A percentile compares a stretch with the other conserved stretches of the same genome.
Conservation (phyloP, 768 basidiomycete genomes). For the Mycena alexandri region DNA sequence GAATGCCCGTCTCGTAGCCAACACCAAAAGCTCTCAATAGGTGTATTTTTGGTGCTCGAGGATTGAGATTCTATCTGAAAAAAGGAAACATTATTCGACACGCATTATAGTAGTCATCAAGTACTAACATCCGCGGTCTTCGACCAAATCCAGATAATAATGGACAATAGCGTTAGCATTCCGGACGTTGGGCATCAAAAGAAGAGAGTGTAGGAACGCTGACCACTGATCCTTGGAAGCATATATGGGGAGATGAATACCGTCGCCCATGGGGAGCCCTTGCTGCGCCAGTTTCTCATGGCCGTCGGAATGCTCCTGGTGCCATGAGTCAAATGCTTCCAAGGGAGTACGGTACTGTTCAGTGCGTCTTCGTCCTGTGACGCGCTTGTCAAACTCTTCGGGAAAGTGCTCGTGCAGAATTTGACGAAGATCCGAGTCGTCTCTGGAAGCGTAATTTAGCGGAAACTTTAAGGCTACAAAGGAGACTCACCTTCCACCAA, state of each 20-base stretch:
- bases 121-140: neutral
- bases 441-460: too few species aligned
- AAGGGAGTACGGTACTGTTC: conserved; percentile 17
- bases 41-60: conserved; percentile 17
- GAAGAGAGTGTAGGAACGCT: neutral
- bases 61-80: neutral
- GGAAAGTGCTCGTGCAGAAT: neutral
- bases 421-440: too few species aligned
- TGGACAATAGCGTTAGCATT: neutral
- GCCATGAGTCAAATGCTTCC: neutral
- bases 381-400: neutral
- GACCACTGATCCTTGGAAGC: conserved; percentile 2
- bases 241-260: conserved; percentile 13
- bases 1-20: neutral
- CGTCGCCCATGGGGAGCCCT: neutral
- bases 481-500: too few species aligned
- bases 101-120: neutral
- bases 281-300: conserved; percentile 1
- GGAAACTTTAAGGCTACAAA: too few species aligned
- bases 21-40: conserved; percentile 9
- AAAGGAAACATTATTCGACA: neutral
- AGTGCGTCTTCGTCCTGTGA: neutral
- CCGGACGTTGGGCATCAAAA: conserved; percentile 14
- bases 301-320: conserved; percentile 4
- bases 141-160: conserved; percentile 5